phyloP scores from a whole-genome alignment of 106 monocot species.

The Cymbidium sinense region DNA sequence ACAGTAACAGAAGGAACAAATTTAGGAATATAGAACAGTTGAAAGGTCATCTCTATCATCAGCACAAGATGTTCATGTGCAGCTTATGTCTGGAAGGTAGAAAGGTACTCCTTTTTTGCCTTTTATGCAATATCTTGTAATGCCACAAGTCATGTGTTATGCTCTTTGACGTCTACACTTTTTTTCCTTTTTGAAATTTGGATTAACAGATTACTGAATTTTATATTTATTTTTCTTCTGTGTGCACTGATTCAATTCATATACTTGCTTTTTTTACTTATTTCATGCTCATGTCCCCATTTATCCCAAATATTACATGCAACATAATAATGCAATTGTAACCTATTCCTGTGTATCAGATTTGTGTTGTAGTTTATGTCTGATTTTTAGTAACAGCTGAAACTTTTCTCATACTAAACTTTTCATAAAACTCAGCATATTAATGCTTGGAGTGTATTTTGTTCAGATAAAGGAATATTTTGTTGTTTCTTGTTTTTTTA shows the following conservation, averaged over 20 bases:
- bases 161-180: background rate
- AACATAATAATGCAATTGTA: background rate
- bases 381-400: background rate
- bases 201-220: background rate
- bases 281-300: background rate
- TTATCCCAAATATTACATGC: background rate
- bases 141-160: background rate
- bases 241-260: too few species aligned
- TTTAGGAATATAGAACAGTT: slow-evolving; percentile 84
- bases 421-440: background rate
- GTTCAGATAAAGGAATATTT: background rate
- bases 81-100: slow-evolving; percentile 85
- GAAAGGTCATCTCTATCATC: slow-evolving; percentile 84
- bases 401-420: background rate
- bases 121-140: background rate
- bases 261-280: background rate
- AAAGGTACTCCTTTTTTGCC: slow-evolving; percentile 42
- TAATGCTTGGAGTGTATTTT: background rate
- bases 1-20: slow-evolving; percentile 36
- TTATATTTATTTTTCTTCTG: background rate
- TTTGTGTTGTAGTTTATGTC: background rate
- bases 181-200: background rate
- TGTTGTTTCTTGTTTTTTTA: background rate
- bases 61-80: slow-evolving; percentile 80
- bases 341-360: background rate